phyloP scores from a whole-genome alignment of 768 basidiomycete genomes.

The Boletus pseudopeckii region DNA sequence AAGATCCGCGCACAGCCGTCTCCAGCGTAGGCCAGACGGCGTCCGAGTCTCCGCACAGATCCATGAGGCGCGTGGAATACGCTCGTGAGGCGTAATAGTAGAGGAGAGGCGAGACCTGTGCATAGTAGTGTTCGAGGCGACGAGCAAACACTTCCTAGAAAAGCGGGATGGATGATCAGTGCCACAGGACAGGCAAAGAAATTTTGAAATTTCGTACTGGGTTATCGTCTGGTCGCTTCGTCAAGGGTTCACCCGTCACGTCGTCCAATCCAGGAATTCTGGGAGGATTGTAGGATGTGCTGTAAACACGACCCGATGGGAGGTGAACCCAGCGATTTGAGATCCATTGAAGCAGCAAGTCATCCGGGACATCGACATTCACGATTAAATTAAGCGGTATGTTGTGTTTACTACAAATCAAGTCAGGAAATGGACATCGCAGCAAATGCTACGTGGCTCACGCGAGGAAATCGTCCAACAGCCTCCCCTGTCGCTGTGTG shows the following conservation, averaged over 20 bases:
- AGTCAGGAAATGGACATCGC: neutral
- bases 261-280: constrained; percentile 77
- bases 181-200: neutral
- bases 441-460: constrained; percentile 30
- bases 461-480: constrained; percentile 73
- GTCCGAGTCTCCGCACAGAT: constrained; percentile 67
- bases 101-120: constrained; percentile 74
- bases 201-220: constrained; percentile 48
- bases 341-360: constrained; percentile 76
- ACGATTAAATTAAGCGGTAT: constrained; percentile 74
- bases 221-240: constrained; percentile 82
- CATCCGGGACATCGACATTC: constrained; percentile 80
- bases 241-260: constrained; percentile 77
- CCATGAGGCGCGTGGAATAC: constrained; percentile 45
- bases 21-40: constrained; percentile 85
- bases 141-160: constrained; percentile 70
- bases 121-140: constrained; percentile 73
- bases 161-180: constrained; percentile 5
- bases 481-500: constrained; percentile 72
- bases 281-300: constrained; percentile 81
- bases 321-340: constrained; percentile 85
- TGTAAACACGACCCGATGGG: constrained; percentile 84
- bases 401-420: constrained; percentile 46
- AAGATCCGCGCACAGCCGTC: constrained; percentile 46
- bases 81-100: constrained; percentile 56